These are phyloP conservation scores for Hymenoscyphus linearis DNA, from an alignment of 2,329 filamentous ascomycete genomes.

Conservation along the genomic window DNA sequence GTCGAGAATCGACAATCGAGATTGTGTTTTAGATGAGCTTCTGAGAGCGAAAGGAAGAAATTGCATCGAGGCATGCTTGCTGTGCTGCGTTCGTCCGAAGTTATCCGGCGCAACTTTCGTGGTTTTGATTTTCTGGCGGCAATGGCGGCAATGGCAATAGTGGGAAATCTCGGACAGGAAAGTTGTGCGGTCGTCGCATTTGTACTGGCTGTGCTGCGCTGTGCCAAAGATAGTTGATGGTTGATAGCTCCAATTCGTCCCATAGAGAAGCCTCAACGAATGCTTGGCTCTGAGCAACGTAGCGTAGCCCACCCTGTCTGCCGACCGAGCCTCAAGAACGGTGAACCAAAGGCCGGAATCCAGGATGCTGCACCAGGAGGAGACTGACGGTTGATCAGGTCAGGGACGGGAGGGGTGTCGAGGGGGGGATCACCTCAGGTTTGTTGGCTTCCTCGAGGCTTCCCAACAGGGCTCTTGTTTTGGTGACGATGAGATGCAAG, in stretches of 20 bases:
- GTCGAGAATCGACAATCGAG: too few species aligned
- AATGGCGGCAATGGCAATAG: constrained; percentile 7
- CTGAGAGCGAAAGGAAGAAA: neutral
- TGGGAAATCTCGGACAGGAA: neutral
- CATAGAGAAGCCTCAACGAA: neutral
- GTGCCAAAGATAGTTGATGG: neutral
- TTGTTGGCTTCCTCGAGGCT: too few species aligned
- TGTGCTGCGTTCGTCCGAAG: neutral
- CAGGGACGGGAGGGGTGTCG: neutral
- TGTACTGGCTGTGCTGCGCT: neutral
- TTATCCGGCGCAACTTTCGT: neutral
- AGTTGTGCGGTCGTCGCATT: neutral
- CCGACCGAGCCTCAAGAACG: neutral
- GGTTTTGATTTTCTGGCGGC: constrained; percentile 4
- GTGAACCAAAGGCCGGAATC: neutral
- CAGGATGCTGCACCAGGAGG: neutral
- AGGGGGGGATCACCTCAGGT: neutral
- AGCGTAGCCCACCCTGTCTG: neutral
- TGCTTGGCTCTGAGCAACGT: neutral
- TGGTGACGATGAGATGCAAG: neutral
- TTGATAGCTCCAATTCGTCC: too few species aligned
- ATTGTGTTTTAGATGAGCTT: neutral
- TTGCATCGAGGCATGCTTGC: neutral
- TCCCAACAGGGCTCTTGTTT: neutral
- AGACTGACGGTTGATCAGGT: neutral